These are phyloP conservation scores for Hymenochaete sp. DNA, from an alignment of 1,284 basidiomycete species.

Conservation along the genomic window DNA sequence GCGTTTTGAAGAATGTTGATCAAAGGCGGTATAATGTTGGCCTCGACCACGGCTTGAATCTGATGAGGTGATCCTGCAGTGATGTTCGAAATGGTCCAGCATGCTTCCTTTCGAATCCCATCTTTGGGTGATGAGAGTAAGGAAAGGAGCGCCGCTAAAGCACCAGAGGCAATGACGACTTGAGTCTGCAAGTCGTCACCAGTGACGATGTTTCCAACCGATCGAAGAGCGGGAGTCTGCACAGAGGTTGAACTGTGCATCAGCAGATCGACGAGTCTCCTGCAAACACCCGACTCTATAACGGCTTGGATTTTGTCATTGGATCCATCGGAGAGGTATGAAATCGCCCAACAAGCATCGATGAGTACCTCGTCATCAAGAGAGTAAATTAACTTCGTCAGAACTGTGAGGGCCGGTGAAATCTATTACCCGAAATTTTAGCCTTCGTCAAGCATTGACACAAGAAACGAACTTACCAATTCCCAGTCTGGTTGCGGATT, in stretches of 20 bases:
- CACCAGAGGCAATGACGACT: slow-evolving; percentile 94
- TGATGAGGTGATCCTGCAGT: slow-evolving; percentile 95
- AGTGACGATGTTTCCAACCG: slow-evolving; percentile 98
- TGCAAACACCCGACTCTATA: slow-evolving; percentile 96
- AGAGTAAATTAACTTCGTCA: slow-evolving; percentile 98
- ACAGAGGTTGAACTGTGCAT: slow-evolving; percentile 97
- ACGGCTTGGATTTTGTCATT: slow-evolving; percentile 99
- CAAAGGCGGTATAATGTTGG: slow-evolving; percentile 92
- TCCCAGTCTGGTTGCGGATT: slow-evolving; percentile 95
- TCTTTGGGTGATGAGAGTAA: slow-evolving; percentile 94
- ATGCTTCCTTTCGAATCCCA: slow-evolving; percentile 93
- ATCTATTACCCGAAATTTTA: slow-evolving; percentile 68
- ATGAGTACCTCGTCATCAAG: slow-evolving; percentile 99
- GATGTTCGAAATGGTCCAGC: slow-evolving; percentile 99
- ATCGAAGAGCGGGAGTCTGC: slow-evolving; percentile 96
- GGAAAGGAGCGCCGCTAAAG: slow-evolving; percentile 86
- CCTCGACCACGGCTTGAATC: slow-evolving; percentile 86
- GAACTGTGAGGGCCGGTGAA: slow-evolving; percentile 88
- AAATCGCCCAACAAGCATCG: slow-evolving; percentile 99
- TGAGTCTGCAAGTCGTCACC: slow-evolving; percentile 99
- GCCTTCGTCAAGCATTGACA: slow-evolving; percentile 38
- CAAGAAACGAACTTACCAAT: slow-evolving; percentile 43
- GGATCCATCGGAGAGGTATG: slow-evolving; percentile 97
- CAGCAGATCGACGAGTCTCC: slow-evolving; percentile 93
- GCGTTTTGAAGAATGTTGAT: slow-evolving; percentile 97